Percentiles rank a stretch among this genome's conserved stretches.
Evolutionary conservation across 78 protist species (phyloP).

Genomic region (Corallochytrium limacisporum): DNA sequence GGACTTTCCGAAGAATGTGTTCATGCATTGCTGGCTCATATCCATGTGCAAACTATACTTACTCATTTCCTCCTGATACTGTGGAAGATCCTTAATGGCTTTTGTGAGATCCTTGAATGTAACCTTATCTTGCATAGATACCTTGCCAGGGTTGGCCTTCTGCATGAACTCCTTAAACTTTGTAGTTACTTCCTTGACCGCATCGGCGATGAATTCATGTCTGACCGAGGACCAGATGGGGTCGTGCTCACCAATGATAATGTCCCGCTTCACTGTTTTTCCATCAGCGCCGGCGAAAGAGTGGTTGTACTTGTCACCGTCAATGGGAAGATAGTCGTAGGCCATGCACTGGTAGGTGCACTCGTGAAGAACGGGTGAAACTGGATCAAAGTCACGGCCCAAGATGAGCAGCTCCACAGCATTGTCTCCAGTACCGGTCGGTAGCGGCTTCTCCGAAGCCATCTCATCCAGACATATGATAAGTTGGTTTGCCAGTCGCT

Average conservation of each 20-base stretch:
- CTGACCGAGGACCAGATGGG: slow-evolving; percentile 40
- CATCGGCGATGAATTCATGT: slow-evolving; percentile 52
- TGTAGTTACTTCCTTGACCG: slow-evolving; percentile 16
- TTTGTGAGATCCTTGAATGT: slow-evolving; percentile 27
- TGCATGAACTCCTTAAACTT: slow-evolving; percentile 40
- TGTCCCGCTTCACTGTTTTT: slow-evolving; percentile 26
- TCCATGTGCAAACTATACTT: slow-evolving; percentile 51
- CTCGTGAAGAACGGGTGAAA: slow-evolving; percentile 70
- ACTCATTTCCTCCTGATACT: slow-evolving; percentile 46
- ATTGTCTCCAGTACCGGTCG: not conserved
- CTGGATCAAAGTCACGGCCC: slow-evolving; percentile 55
- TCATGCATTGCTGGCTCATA: slow-evolving; percentile 42
- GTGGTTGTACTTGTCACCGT: slow-evolving; percentile 35
- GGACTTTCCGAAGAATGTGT: slow-evolving; percentile 3
- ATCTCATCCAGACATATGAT: no score
- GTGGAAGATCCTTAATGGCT: slow-evolving; percentile 51
- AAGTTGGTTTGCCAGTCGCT: no score
- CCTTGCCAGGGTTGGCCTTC: slow-evolving; percentile 24
- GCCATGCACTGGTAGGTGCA: slow-evolving; percentile 75
- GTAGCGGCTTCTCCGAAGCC: no score
- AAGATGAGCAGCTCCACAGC: slow-evolving; percentile 28
- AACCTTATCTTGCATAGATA: slow-evolving; percentile 2
- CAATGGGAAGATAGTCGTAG: slow-evolving; percentile 45
- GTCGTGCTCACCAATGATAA: slow-evolving; percentile 49
- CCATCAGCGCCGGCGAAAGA: no score